These are phyloP conservation scores for Mayamaea pseudoterrestris DNA, from an alignment of 108 stramenopile genomes.

Conservation along the genomic window DNA sequence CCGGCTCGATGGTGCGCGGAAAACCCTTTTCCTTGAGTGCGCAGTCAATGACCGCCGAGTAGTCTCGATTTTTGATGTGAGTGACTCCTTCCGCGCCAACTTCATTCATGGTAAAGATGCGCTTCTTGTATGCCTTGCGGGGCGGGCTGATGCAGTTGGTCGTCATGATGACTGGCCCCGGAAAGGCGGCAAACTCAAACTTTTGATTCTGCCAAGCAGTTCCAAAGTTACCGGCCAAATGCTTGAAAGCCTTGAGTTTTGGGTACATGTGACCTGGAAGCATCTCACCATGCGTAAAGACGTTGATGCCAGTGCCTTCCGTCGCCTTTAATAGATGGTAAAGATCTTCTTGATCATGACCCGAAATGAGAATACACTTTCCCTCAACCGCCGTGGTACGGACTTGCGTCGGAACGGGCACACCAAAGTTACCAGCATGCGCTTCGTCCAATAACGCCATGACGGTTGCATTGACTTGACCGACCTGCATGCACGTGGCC, in stretches of 20 bases:
- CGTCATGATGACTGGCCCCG: slow-evolving; percentile 66
- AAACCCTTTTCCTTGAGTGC: slow-evolving; percentile 61
- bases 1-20: slow-evolving; percentile 36
- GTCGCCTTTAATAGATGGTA: slow-evolving; percentile 61
- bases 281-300: slow-evolving; percentile 84
- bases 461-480: slow-evolving; percentile 45
- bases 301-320: slow-evolving; percentile 73
- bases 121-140: slow-evolving; percentile 52
- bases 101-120: slow-evolving; percentile 66
- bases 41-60: slow-evolving; percentile 52
- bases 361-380: slow-evolving; percentile 66
- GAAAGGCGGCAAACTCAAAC: slow-evolving; percentile 62
- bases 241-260: slow-evolving; percentile 50
- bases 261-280: slow-evolving; percentile 78
- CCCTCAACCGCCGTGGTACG: slow-evolving; percentile 52
- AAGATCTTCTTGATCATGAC: slow-evolving; percentile 64
- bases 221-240: slow-evolving; percentile 70
- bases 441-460: slow-evolving; percentile 52
- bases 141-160: slow-evolving; percentile 74
- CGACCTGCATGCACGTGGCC: slow-evolving; percentile 40
- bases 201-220: slow-evolving; percentile 82
- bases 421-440: slow-evolving; percentile 45
- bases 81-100: slow-evolving; percentile 56
- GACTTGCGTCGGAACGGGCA: slow-evolving; percentile 50
- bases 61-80: slow-evolving; percentile 58